phyloP scores from a whole-genome alignment of 2,329 filamentous ascomycete genomes.

The Botrytis paeoniae region DNA sequence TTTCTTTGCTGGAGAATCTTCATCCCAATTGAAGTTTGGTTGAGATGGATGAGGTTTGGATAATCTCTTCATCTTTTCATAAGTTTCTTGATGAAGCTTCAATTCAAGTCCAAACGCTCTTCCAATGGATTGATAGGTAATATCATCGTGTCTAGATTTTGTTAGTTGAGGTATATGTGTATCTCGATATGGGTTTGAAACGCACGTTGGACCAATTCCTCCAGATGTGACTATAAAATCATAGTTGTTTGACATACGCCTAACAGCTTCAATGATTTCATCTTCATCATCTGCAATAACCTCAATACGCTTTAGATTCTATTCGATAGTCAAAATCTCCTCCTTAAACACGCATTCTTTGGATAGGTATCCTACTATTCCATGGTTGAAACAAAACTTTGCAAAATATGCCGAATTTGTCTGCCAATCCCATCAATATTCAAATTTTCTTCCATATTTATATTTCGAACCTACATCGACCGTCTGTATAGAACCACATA shows the following conservation, averaged over 20 bases:
- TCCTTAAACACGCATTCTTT: conserved; percentile 55
- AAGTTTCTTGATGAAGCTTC: conserved; percentile 72
- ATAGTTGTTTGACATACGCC: conserved; percentile 82
- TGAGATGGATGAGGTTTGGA: conserved; percentile 71
- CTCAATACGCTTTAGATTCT: conserved; percentile 80
- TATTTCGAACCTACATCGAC: conserved; percentile 38
- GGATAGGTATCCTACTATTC: conserved; percentile 50
- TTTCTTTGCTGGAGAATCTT: conserved; percentile 69
- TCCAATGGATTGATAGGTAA: conserved; percentile 91
- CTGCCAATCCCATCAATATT: conserved; percentile 40
- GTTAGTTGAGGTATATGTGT: not conserved
- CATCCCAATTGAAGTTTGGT: conserved; percentile 79
- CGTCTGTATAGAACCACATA: conserved; percentile 32
- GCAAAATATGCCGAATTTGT: conserved; percentile 64
- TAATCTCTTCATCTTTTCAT: conserved; percentile 77
- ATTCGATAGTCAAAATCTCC: conserved; percentile 42
- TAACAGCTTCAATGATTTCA: conserved; percentile 81
- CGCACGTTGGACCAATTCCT: conserved; percentile 87
- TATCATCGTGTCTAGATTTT: conserved; percentile 78
- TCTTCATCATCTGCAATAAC: conserved; percentile 89
- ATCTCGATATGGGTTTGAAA: not conserved
- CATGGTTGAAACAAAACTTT: conserved; percentile 61
- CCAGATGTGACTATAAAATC: conserved; percentile 95
- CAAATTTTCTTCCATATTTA: not conserved
- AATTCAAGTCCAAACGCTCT: conserved; percentile 80